phyloP scores from a whole-genome alignment of 2,329 filamentous ascomycete genomes.

The Arthrinium phaeospermum region DNA sequence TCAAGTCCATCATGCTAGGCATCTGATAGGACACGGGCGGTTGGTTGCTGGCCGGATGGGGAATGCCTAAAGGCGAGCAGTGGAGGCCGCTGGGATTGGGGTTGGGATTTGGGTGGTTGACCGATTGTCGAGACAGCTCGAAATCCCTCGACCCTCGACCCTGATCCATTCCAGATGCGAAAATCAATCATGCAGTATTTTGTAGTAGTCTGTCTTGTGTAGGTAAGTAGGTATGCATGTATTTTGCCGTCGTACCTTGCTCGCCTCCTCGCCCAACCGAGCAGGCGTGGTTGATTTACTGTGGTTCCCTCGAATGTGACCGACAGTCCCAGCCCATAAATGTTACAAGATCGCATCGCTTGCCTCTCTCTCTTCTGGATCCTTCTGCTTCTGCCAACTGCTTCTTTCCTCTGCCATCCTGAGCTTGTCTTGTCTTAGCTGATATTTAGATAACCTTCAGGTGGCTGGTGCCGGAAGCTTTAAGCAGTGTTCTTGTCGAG shows the following conservation, averaged over 20 bases:
- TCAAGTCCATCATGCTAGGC: constrained; percentile 14
- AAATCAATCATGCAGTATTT: constrained; percentile 10
- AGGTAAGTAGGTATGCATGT: not conserved
- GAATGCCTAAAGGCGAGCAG: constrained; percentile 7
- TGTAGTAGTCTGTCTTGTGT: not conserved
- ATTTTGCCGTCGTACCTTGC: too few species aligned
- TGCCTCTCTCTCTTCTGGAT: not conserved
- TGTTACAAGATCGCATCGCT: not conserved
- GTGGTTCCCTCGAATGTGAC: not conserved
- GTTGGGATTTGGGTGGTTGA: not conserved
- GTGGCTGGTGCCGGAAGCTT: constrained; percentile 1
- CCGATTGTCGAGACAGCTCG: constrained; percentile 14
- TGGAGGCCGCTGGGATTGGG: constrained; percentile 3
- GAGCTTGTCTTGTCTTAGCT: constrained; percentile 2
- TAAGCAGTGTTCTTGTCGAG: not conserved
- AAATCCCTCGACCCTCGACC: not conserved
- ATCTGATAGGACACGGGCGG: constrained; percentile 9
- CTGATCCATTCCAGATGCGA: constrained; percentile 14
- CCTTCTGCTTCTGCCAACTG: not conserved
- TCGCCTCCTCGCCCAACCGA: too few species aligned
- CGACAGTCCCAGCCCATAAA: constrained; percentile 2
- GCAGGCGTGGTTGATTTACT: not conserved
- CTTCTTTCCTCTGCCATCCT: not conserved
- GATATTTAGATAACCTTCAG: constrained; percentile 9
- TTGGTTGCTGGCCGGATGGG: not conserved